Base-by-base conservation (phyloP, 805 yeast species). In the Yarrowia keelungensis region DNA sequence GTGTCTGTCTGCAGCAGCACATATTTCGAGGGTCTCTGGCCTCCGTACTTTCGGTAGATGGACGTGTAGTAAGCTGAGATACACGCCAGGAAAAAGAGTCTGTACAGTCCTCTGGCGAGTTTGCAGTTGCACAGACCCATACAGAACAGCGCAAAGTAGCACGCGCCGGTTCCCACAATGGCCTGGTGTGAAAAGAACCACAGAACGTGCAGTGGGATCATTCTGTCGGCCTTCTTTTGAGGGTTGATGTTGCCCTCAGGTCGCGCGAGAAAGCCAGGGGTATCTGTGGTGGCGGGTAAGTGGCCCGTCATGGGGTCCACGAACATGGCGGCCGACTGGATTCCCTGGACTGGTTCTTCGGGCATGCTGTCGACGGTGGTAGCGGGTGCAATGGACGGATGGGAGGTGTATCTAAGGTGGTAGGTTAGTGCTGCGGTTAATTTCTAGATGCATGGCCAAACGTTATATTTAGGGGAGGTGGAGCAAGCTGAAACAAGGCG, bases 51-150 rank as follows among this genome's bases (percentile, higher is more conserved):
- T 16, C 61, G 61, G 51, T 43, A 50, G 36, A 65, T 41, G 32
- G 61, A 51, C 42, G 51, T 50, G 36, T 8, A 41, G 45, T 65
- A 65, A 12, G 68, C 59, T 14, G 51, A 72, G 61, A 35, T 74
- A 15, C 64, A 81, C 79, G 41, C 85, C 78, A 10, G 51, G 96
- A 93, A 54, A 90, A 79, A 64, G 90, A 71, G 68, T 81, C 83
- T 49, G 84, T 82, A 72, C 86, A 84, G 65, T 83, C 59, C 68
- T 19, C 50, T n/a, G 35, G 68, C 68, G 35, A 65, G 61, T 10
- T 36, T 43, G 16, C 68, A 51, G 22, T 65, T 53, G 42, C 61
- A 38, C 38, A 62, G 38, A 5, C 54, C 54, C 46, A 62, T 36
- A 9, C 9, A 19, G 32, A 62, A 47, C 3, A 62, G 32, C n/a